phyloP scores from a whole-genome alignment of 2,329 filamentous ascomycete genomes.

The Epichloe gansuensis region DNA sequence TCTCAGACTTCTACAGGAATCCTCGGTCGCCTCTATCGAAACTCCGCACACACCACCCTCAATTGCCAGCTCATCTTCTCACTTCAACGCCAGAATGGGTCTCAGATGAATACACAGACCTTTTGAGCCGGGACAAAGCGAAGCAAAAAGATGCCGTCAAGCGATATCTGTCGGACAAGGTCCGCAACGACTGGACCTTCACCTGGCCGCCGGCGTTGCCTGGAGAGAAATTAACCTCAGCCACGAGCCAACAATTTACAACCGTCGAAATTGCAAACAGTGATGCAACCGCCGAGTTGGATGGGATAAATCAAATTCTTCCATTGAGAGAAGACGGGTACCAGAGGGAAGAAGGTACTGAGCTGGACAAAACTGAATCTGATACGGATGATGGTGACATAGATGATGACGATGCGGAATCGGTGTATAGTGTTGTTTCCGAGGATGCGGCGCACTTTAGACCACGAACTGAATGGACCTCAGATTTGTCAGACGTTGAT shows the following conservation, averaged over 20 bases:
- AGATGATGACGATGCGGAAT: constrained; percentile 32
- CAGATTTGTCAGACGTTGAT: constrained; percentile 42
- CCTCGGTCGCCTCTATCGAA: constrained; percentile 40
- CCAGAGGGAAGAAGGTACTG: constrained; percentile 27
- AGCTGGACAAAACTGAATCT: constrained; percentile 18
- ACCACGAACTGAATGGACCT: constrained; percentile 42
- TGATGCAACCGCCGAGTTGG: not conserved
- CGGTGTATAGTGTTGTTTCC: constrained; percentile 44
- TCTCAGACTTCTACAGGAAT: constrained; percentile 46
- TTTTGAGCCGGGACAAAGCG: constrained; percentile 47
- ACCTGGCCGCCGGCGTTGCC: constrained; percentile 33
- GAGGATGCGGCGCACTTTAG: constrained; percentile 39
- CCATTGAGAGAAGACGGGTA: constrained; percentile 22
- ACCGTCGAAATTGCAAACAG: not conserved
- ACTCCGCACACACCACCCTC: constrained; percentile 28
- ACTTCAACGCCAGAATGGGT: constrained; percentile 20
- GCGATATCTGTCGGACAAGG: constrained; percentile 37
- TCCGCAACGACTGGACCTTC: constrained; percentile 49
- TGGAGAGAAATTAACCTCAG: not conserved
- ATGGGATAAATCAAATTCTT: constrained; percentile 17
- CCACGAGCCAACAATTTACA: not conserved
- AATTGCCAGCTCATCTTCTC: constrained; percentile 17
- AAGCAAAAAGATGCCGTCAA: constrained; percentile 52
- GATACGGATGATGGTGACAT: constrained; percentile 13
- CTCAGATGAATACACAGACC: constrained; percentile 45